Percentiles rank a stretch among this genome's conserved stretches.
Evolutionary conservation across 2,329 filamentous ascomycete genomes (phyloP).

Genomic region (Venturia nashicola): DNA sequence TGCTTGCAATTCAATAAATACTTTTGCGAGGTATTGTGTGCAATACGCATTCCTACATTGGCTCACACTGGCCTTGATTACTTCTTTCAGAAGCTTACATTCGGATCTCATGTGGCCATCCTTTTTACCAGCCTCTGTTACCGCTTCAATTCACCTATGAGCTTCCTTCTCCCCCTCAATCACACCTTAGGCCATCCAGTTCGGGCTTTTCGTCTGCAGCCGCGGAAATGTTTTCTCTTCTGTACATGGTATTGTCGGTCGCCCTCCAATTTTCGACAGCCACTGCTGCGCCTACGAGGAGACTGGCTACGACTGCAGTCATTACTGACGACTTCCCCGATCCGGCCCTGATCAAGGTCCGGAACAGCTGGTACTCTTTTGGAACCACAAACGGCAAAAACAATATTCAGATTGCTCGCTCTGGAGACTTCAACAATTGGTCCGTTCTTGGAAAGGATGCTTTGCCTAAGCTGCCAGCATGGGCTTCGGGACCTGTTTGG

Average conservation of each 20-base stretch:
- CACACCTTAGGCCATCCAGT: neutral
- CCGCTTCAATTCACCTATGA: neutral
- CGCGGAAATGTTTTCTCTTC: neutral
- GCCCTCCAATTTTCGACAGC: neutral
- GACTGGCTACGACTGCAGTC: neutral
- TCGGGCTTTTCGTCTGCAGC: neutral
- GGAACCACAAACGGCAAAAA: constrained; percentile 25
- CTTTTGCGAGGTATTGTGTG: neutral
- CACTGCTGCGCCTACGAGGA: neutral
- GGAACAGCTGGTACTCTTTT: constrained; percentile 26
- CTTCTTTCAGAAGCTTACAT: neutral
- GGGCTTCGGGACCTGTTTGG: constrained; percentile 19
- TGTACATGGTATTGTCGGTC: neutral
- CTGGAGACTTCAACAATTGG: constrained; percentile 24
- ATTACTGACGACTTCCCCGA: constrained; percentile 22
- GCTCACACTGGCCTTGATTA: neutral
- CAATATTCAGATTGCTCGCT: constrained; percentile 27
- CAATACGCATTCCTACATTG: neutral
- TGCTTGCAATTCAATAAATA: neutral
- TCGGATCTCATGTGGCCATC: neutral
- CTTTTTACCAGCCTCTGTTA: neutral
- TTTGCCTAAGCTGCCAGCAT: constrained; percentile 16
- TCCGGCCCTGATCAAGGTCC: constrained; percentile 20
- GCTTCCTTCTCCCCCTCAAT: neutral
- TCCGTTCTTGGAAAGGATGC: constrained; percentile 17